Conservation (phyloP, 257 asterid genomes). For the Solanum etuberosum region DNA sequence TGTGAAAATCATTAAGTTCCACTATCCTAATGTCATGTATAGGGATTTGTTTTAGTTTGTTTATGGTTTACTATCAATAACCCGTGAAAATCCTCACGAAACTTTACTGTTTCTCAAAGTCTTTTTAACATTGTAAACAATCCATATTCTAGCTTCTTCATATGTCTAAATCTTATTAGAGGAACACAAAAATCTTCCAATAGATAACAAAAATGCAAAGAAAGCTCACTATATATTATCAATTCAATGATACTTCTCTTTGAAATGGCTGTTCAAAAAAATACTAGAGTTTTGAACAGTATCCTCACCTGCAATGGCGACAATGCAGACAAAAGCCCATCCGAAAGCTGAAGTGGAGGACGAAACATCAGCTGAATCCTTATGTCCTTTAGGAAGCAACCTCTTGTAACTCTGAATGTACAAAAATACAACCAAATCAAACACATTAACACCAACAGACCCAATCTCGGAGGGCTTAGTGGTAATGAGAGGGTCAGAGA, state of each 20-base stretch:
- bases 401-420: conserved; percentile 77
- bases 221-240: not conserved
- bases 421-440: conserved; percentile 69
- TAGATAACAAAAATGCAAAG: not conserved
- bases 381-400: conserved; percentile 78
- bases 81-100: not conserved
- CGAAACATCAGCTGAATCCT: conserved; percentile 95
- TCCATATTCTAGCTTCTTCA: not conserved
- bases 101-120: not conserved
- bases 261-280: not conserved
- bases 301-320: conserved; percentile 62
- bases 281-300: not conserved
- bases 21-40: not conserved
- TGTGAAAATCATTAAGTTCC: not conserved
- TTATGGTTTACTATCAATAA: not conserved
- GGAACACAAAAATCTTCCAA: not conserved
- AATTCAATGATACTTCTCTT: not conserved
- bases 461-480: conserved; percentile 38
- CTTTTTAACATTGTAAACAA: not conserved
- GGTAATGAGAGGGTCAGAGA: conserved; percentile 47
- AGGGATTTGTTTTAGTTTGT: not conserved
- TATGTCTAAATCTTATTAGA: not conserved
- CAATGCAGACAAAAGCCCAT: conserved; percentile 72
- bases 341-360: conserved; percentile 91
- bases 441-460: conserved; percentile 49